phyloP scores from a whole-genome alignment of 129 eudicot species.

The Deinandra increscens region DNA sequence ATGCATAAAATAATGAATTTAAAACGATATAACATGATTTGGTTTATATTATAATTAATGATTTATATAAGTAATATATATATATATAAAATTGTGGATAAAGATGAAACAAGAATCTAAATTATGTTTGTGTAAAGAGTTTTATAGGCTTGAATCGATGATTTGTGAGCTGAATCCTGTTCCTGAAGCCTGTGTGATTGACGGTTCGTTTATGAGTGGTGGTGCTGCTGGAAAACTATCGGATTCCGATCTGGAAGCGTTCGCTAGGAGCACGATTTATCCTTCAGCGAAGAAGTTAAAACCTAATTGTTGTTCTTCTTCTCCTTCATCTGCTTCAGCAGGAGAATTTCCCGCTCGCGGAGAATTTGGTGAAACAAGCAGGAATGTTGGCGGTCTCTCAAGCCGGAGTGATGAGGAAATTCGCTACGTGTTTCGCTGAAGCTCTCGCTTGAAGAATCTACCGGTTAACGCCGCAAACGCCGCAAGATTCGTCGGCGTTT shows the following conservation, averaged over 20 bases:
- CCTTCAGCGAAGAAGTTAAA: slow-evolving; percentile 44
- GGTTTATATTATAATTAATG: not conserved
- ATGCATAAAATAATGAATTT: not conserved
- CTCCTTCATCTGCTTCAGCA: slow-evolving; percentile 28
- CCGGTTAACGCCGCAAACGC: slow-evolving; percentile 39
- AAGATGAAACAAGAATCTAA: slow-evolving; percentile 32
- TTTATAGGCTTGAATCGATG: slow-evolving; percentile 85
- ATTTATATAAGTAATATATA: not conserved
- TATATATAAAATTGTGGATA: slow-evolving; percentile 12
- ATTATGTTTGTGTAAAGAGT: slow-evolving; percentile 4
- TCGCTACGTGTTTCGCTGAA: slow-evolving; percentile 81
- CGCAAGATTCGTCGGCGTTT: slow-evolving; percentile 48
- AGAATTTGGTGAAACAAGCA: slow-evolving; percentile 57
- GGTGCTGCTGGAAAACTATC: slow-evolving; percentile 1
- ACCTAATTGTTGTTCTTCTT: slow-evolving; percentile 14
- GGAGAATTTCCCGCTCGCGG: slow-evolving; percentile 53
- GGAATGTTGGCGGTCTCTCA: slow-evolving; percentile 67
- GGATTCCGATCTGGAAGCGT: slow-evolving; percentile 46
- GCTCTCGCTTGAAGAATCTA: slow-evolving; percentile 69
- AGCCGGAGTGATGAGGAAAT: slow-evolving; percentile 82
- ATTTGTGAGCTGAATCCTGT: slow-evolving; percentile 50
- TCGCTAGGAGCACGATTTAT: slow-evolving; percentile 62
- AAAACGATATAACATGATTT: not conserved
- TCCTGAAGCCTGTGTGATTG: not conserved
- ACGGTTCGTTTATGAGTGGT: slow-evolving; percentile 27